These are phyloP conservation scores for Protomyces pachydermus DNA, from an alignment of 1,139 yeast genomes.

Conservation along the genomic window DNA sequence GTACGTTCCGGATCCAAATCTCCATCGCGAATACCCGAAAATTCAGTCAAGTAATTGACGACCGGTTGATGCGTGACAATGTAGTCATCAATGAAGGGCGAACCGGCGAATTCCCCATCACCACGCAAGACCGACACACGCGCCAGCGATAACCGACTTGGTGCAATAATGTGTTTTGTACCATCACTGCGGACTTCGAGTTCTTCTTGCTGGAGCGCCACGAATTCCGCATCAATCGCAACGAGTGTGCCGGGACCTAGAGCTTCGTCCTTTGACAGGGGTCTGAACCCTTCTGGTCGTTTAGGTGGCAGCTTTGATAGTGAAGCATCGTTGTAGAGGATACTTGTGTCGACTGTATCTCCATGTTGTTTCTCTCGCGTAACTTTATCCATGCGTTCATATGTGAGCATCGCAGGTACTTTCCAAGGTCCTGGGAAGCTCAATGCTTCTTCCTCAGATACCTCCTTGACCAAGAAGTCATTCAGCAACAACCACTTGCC, in stretches of 20 bases:
- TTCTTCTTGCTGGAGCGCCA: slow-evolving; percentile 71
- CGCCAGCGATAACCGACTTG: slow-evolving; percentile 74
- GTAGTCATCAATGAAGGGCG: slow-evolving; percentile 89
- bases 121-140: slow-evolving; percentile 85
- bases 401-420: slow-evolving; percentile 68
- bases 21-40: slow-evolving; percentile 88
- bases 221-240: slow-evolving; percentile 97
- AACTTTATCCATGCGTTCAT: slow-evolving; percentile 36
- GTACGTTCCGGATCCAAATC: slow-evolving; percentile 73
- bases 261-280: slow-evolving; percentile 3
- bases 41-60: slow-evolving; percentile 83
- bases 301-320: slow-evolving; percentile 51
- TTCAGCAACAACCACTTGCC: slow-evolving; percentile 77
- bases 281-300: slow-evolving; percentile 6
- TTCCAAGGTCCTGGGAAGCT: slow-evolving; percentile 74
- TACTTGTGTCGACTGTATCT: slow-evolving; percentile 44
- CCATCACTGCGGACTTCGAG: slow-evolving; percentile 74
- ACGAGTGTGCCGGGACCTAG: slow-evolving; percentile 59
- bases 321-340: slow-evolving; percentile 50
- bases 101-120: slow-evolving; percentile 60
- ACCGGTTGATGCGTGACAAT: slow-evolving; percentile 61
- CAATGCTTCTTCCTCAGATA: slow-evolving; percentile 64
- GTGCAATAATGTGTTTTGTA: slow-evolving; percentile 59
- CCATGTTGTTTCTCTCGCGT: background rate
- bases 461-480: slow-evolving; percentile 80